Evolutionary conservation across 495 filamentous ascomycete species (phyloP).

Genomic region (Evansstolkia leycettana): DNA sequence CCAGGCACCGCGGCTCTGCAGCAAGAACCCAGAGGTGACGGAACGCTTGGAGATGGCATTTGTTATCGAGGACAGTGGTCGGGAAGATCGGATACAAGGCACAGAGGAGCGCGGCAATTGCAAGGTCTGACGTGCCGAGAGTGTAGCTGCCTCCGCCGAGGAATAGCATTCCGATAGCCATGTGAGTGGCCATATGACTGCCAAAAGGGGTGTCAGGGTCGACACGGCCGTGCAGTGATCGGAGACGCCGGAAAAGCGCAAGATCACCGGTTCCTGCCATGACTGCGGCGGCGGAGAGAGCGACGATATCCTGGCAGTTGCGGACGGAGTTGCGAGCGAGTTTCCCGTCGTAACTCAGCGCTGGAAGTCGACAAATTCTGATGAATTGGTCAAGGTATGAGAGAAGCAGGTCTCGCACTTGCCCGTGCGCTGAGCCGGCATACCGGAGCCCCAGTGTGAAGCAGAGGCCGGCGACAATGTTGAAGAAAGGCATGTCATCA

Average conservation of each 20-base stretch:
- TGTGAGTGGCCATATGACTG: constrained; percentile 83
- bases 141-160: constrained; percentile 85
- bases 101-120: constrained; percentile 74
- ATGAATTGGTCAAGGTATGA: constrained; percentile 82
- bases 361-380: constrained; percentile 56
- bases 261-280: constrained; percentile 96
- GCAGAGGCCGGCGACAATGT: constrained; percentile 81
- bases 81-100: constrained; percentile 94
- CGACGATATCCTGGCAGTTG: constrained; percentile 80
- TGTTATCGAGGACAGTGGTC: constrained; percentile 77
- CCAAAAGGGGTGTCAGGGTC: constrained; percentile 80
- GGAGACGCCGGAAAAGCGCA: constrained; percentile 73
- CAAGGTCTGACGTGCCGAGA: constrained; percentile 78
- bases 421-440: constrained; percentile 64
- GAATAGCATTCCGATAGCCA: constrained; percentile 85
- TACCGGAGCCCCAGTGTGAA: constrained; percentile 74
- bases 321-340: constrained; percentile 69
- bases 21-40: constrained; percentile 96
- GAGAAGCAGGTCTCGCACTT: constrained; percentile 68
- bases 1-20: constrained; percentile 75
- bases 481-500: constrained; percentile 81
- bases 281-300: constrained; percentile 69
- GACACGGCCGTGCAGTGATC: constrained; percentile 77
- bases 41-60: constrained; percentile 90
- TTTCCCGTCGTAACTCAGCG: constrained; percentile 64